Conservation (phyloP, 2,329 filamentous ascomycete genomes). For the Colletotrichum sojae region DNA sequence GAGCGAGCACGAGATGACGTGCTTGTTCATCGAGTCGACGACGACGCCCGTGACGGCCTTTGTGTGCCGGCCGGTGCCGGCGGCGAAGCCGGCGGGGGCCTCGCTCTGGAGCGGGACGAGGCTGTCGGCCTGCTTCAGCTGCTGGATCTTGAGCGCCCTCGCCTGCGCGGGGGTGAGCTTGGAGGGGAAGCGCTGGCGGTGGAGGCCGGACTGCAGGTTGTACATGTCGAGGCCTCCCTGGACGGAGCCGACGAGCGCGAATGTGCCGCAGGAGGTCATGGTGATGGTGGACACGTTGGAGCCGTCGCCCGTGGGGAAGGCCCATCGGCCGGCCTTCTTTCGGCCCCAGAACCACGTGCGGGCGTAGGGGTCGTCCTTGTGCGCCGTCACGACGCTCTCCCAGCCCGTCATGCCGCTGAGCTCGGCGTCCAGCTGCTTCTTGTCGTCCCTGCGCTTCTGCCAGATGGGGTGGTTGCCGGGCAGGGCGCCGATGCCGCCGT, state of each 20-base stretch:
- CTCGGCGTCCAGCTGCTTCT: constrained; percentile 76
- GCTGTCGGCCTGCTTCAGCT: constrained; percentile 70
- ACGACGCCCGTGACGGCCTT: constrained; percentile 87
- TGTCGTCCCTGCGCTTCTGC: constrained; percentile 80
- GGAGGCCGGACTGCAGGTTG: constrained; percentile 93
- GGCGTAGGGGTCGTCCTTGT: constrained; percentile 86
- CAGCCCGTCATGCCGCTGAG: constrained; percentile 87
- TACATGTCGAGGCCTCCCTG: constrained; percentile 92
- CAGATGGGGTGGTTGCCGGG: constrained; percentile 85
- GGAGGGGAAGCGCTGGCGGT: constrained; percentile 90
- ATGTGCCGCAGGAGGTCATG: constrained; percentile 93
- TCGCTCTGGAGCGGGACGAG: constrained; percentile 68
- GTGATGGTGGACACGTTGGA: constrained; percentile 88
- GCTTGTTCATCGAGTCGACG: constrained; percentile 90
- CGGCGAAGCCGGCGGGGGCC: constrained; percentile 57
- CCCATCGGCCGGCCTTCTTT: constrained; percentile 93
- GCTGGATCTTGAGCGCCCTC: constrained; percentile 79
- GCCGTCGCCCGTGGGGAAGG: constrained; percentile 87
- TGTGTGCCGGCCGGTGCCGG: constrained; percentile 80
- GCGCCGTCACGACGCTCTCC: constrained; percentile 97
- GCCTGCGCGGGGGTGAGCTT: constrained; percentile 83
- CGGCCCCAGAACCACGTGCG: constrained; percentile 99
- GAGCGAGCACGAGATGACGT: constrained; percentile 86
- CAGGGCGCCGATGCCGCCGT: constrained; percentile 91
- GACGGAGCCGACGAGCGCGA: constrained; percentile 89